These are phyloP conservation scores for Lyophyllum semitale DNA, from an alignment of 768 basidiomycete genomes.

Conservation along the genomic window DNA sequence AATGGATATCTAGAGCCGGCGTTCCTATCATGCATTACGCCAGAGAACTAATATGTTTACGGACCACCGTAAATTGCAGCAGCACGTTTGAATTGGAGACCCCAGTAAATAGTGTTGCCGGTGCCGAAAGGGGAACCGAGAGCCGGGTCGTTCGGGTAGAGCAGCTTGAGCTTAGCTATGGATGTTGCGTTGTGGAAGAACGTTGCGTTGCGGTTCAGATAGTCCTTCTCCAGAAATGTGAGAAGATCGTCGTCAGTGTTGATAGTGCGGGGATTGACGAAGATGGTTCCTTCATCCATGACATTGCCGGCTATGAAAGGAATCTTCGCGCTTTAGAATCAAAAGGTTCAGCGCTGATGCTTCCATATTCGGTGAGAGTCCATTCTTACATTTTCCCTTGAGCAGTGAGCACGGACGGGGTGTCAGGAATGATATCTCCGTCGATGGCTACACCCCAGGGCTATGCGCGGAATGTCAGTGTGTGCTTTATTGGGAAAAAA, in stretches of 20 bases:
- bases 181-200: conserved; percentile 21
- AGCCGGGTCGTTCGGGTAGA: conserved; percentile 43
- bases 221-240: conserved; percentile 22
- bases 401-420: conserved; percentile 19
- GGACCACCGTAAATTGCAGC: conserved; percentile 19
- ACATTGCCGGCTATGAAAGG: conserved; percentile 22
- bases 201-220: conserved; percentile 19
- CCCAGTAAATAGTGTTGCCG: conserved; percentile 38
- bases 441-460: conserved; percentile 21
- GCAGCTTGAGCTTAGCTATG: conserved; percentile 22
- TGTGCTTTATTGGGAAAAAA: neutral
- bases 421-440: conserved; percentile 19
- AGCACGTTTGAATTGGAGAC: conserved; percentile 19
- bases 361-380: neutral
- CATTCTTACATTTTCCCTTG: conserved; percentile 18
- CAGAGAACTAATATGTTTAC: neutral
- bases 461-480: neutral
- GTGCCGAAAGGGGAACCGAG: conserved; percentile 45
- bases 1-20: conserved; percentile 16
- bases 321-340: conserved; percentile 12
- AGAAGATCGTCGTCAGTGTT: conserved; percentile 14
- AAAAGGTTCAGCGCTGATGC: neutral
- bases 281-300: conserved; percentile 21
- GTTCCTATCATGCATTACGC: too few species aligned
- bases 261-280: conserved; percentile 19